Evolutionary conservation across 164 flowering plant species (phyloP), one percentile per base, ranked within the genome.

Genomic region (Echeveria elegans): DNA sequence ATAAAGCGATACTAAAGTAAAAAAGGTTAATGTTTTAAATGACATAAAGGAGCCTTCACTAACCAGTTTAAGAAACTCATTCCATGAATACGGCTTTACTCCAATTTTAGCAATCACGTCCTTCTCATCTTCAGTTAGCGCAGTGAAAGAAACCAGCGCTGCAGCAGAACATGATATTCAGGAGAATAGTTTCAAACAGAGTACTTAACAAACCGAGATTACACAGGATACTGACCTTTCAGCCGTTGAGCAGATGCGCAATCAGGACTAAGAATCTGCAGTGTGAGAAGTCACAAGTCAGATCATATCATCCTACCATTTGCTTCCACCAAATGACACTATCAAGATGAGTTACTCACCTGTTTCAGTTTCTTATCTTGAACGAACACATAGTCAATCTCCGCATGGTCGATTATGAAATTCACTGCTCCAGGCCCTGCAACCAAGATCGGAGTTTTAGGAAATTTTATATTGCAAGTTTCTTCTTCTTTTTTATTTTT

Each of bases 361-460:
- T 82, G 83, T 82, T 83, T 82, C 34, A 79, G 76, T 79, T 94
- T 94, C 79, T 80, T 88, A 69, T 83, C 85, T 74, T 94, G 96
- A 66, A 87, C 81, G 71, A 94, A 89, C 69, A 87, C 99, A 74
- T 71, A 76, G 70, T 88, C 90, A 43, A 94, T 65, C 75, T 91
- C 99, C 1, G 99, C 93, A 70, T 94, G 97, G 53, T 88, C 83
- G 26, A 91, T 65, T 2, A 94, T 94, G 71, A 62, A 94, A 74
- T 87, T 75, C 19, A 91, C 89, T 53, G 99, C 99, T 56, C 91
- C 86, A 0, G 88, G 73, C n/a, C 97, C 98, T 94, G 82, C 66
- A 62, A 66, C 52, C 67, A 70, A 38, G 41, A 56, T 19, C 68
- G 0, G 21, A 24, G 50, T 38, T 66, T 29, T 36, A 16, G 53